phyloP scores from a whole-genome alignment of 2,329 filamentous ascomycete genomes.

The Colletotrichum kahawae region DNA sequence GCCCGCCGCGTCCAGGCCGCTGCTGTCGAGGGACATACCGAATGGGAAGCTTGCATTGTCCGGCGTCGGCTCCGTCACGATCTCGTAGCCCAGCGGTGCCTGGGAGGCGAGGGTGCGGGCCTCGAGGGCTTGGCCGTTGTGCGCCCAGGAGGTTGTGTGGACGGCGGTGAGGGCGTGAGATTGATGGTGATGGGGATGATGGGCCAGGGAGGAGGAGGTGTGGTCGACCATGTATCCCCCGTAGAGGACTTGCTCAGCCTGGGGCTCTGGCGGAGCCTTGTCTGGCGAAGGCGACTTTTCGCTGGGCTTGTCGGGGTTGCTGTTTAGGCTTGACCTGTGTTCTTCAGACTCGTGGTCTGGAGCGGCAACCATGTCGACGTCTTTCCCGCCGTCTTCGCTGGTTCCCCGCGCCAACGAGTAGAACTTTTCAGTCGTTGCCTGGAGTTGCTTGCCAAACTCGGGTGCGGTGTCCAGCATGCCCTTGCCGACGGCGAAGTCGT shows the following conservation, averaged over 20 bases:
- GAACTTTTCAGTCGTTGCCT: constrained; percentile 62
- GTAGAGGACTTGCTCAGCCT: constrained; percentile 13
- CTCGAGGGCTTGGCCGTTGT: background rate
- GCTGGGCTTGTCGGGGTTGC: background rate
- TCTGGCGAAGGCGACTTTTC: constrained; percentile 22
- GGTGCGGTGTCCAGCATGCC: constrained; percentile 64
- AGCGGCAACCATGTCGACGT: constrained; percentile 28
- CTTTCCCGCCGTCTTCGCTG: constrained; percentile 41
- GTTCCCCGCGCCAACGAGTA: constrained; percentile 56
- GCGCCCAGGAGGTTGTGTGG: background rate
- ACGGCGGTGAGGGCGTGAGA: background rate
- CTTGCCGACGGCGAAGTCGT: constrained; percentile 63
- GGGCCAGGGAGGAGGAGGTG: constrained; percentile 3
- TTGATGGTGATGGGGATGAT: background rate
- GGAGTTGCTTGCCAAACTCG: constrained; percentile 62
- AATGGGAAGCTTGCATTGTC: constrained; percentile 61
- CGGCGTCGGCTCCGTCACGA: constrained; percentile 54
- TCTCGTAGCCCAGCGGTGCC: constrained; percentile 40
- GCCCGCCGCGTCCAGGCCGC: background rate
- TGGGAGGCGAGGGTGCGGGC: background rate
- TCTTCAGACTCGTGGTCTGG: constrained; percentile 1
- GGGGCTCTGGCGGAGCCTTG: background rate
- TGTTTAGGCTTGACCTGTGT: background rate
- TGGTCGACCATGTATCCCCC: constrained; percentile 32
- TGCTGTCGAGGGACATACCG: constrained; percentile 30